A percentile compares a stretch with the other conserved stretches of the same genome.
Conservation (phyloP, 2,329 filamentous ascomycete species). For the Exophiala lecanii-corni region DNA sequence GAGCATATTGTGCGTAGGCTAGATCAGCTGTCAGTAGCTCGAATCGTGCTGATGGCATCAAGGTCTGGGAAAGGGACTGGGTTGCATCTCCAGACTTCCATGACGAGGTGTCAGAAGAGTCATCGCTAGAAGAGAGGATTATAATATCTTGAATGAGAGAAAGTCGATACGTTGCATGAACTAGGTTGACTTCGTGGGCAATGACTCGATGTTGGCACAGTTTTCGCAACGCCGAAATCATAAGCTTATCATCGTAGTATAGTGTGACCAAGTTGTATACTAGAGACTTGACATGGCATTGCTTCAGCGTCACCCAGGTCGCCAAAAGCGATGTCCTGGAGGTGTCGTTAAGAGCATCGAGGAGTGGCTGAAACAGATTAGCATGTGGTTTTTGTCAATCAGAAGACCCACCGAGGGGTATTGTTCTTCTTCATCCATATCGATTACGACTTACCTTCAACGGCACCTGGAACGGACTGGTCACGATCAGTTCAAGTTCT, state of each 20-base stretch:
- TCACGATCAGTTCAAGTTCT: not conserved
- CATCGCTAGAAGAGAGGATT: not conserved
- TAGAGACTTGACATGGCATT: not conserved
- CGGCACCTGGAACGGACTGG: not conserved
- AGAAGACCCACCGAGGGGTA: no score
- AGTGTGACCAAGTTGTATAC: not conserved
- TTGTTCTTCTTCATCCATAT: no score
- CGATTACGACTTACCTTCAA: not conserved
- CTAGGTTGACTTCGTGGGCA: not conserved
- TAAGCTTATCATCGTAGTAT: not conserved
- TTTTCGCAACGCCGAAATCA: not conserved
- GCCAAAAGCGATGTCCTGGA: not conserved
- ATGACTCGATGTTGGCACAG: not conserved
- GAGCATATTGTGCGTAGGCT: not conserved
- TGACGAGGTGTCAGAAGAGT: not conserved
- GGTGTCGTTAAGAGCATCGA: not conserved
- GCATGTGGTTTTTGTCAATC: not conserved
- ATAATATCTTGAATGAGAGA: not conserved
- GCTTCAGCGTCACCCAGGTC: not conserved
- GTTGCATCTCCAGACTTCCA: not conserved
- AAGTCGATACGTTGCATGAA: not conserved
- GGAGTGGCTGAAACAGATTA: not conserved
- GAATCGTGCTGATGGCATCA: not conserved
- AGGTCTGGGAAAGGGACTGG: not conserved
- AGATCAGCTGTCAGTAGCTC: not conserved